Evolutionary conservation across 2,329 filamentous ascomycete genomes (phyloP), one percentile per base, ranked within the genome.

Genomic region (Ilyonectria mors-panacis): DNA sequence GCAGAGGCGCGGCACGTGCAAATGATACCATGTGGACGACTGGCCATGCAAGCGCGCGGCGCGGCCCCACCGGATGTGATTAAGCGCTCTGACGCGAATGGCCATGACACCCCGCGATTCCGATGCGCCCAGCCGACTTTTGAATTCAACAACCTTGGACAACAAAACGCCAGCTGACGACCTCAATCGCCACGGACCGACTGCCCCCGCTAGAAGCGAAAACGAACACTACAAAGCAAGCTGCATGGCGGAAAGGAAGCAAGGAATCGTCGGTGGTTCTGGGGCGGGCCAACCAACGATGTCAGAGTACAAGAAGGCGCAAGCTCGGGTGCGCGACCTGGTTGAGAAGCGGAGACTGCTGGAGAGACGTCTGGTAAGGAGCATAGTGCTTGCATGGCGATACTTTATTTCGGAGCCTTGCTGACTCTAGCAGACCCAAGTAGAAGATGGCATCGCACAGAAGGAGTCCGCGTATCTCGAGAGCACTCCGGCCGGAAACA

Each of bases 391-490:
- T 28, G 6, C 1, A 13, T 5, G 15, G 28, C 19, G 33, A 79
- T 83, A 73, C 81, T 91, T 19, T 23, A 6, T 91, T 23, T 28
- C 19, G 21, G 21, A 21, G 47, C 33, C 6, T 12, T 59, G 42
- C 70, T 77, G 59, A 79, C 45, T 39, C 48, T 17, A 17, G 9
- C 58, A 83, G 82, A 77, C 75, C 7, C 77, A 81, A 50, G 73
- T 84, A 65, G 96, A 99, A 84, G 93, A 97, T 56, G 88, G 89
- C 71, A 98, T 99, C 75, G 91, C 88, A 78, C 90, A 92, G 70
- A 92, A 94, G 76, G 96, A 99, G 81, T 90, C 91, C 65, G 88
- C 91, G 19, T 99, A 99, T 80, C 90, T 99, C 58, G 95, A 98
- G 80, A 94, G 94, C 76, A 97, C 94, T 5, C 92, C 91, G 15